Evolutionary conservation across 176 grass and related monocot species (phyloP).

Genomic region (Stipa capillata): DNA sequence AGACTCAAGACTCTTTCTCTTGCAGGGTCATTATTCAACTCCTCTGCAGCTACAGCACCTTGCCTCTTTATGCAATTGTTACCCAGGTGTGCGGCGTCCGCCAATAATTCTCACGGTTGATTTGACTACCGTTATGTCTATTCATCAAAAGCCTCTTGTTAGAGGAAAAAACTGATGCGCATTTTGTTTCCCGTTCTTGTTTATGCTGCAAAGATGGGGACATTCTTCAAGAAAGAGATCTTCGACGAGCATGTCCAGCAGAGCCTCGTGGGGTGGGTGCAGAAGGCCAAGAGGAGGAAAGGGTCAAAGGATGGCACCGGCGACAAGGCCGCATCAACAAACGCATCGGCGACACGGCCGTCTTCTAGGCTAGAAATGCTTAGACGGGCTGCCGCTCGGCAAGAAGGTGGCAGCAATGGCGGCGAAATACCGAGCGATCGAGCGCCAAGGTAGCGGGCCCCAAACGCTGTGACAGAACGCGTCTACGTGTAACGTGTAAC

Average conservation of each 20-base stretch:
- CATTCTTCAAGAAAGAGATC: slow-evolving; percentile 68
- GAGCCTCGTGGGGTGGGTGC: slow-evolving; percentile 48
- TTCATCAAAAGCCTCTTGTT: not conserved
- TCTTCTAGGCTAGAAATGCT: not conserved
- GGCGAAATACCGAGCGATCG: not conserved
- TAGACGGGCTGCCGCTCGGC: slow-evolving; percentile 11
- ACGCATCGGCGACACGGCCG: not conserved
- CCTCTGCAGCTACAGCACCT: slow-evolving; percentile 86
- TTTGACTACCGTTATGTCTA: not conserved
- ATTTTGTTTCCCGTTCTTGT: not conserved
- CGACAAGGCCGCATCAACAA: not conserved
- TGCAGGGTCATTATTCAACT: slow-evolving; percentile 62
- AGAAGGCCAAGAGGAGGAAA: slow-evolving; percentile 53
- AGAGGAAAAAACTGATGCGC: not conserved
- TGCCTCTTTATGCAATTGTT: slow-evolving; percentile 82
- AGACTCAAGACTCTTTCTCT: not conserved
- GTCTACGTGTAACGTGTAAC: not conserved
- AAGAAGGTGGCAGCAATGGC: not conserved
- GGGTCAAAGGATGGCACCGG: not conserved
- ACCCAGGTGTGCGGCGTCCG: slow-evolving; percentile 74
- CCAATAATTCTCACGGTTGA: not conserved
- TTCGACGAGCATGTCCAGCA: slow-evolving; percentile 81
- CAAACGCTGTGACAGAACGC: not conserved
- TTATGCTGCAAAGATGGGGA: slow-evolving; percentile 53
- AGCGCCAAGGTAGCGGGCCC: not conserved